Conservation (phyloP, 208 protist species). For the Crithidia sp. region DNA sequence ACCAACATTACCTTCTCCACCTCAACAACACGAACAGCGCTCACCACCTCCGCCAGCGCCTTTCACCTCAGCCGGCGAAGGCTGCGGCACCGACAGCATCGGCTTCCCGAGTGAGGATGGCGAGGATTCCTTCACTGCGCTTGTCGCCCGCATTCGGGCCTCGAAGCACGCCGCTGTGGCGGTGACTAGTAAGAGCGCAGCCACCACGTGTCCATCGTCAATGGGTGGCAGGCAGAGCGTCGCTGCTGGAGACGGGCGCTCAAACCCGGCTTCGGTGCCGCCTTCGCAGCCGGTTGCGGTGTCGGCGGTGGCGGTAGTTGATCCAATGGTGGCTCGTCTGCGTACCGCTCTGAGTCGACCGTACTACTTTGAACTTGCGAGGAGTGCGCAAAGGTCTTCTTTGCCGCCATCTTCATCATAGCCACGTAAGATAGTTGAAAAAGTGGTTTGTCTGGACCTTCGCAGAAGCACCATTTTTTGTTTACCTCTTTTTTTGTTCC, state of each 20-base stretch:
- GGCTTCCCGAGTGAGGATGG: constrained; percentile 31
- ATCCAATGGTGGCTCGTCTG: constrained; percentile 19
- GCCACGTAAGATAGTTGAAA: too few species aligned
- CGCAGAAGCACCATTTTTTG: too few species aligned
- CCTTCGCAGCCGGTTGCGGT: background rate
- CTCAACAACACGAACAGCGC: background rate
- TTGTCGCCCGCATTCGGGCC: constrained; percentile 30
- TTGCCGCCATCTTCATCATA: too few species aligned
- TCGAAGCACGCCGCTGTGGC: constrained; percentile 2
- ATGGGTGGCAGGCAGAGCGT: too few species aligned
- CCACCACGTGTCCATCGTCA: too few species aligned
- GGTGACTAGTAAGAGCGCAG: too few species aligned
- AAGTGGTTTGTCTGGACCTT: too few species aligned
- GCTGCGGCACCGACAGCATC: constrained; percentile 39
- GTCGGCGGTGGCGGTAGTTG: background rate
- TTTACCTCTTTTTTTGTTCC: too few species aligned
- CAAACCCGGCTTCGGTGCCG: constrained; percentile 1
- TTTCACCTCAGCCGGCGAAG: background rate
- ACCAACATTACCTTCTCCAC: background rate
- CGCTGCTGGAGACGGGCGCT: background rate
- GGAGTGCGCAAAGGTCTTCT: background rate
- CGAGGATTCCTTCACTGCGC: constrained; percentile 28
- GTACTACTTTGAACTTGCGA: constrained; percentile 27
- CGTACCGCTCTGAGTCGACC: constrained; percentile 18
- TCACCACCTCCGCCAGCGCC: background rate